Evolutionary conservation across 768 basidiomycete genomes (phyloP), one percentile per base, ranked within the genome.

Genomic region (Pleurotus salmoneostramineus): DNA sequence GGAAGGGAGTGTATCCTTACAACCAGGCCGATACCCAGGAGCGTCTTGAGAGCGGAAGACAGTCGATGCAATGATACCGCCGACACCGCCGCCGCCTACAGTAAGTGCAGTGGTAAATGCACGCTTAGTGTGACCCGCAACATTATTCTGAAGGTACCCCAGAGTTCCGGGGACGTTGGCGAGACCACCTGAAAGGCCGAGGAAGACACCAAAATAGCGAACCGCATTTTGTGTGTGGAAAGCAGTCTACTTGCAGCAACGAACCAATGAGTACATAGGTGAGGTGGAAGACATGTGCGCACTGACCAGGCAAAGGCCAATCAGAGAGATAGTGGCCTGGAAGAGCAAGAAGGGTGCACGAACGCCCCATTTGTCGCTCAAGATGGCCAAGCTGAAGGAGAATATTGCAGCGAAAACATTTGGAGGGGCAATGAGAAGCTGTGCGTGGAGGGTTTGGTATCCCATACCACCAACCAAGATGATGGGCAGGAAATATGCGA

Each of bases 61-160:
- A 40, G 69, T 72, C 3, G 73, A 73, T 6, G 73, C 73, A 33
- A 77, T 64, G 54, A 76, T 72, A 32, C 75, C 75, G n/a, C 74
- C 73, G 36, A 76, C 65, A 21, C 75, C 75, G 17, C 72, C 74
- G 50, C 72, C 68, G 0, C 68, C 65, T 36, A 73, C 65, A 44
- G 71, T 71, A 14, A 69, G 51, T 1, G 73, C 74, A 6, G 71
- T 77, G 17, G 72, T 70, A 4, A 79, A 73, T 8, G 75, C 65
- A 40, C 77, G 73, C 64, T 75, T 75, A 34, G 65, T 68, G 59
- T 76, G 70, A 3, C 70, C 67, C 4, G 69, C 68, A 15, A 73
- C 63, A 56, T 75, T 75, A 51, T 75, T 75, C 35, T 56, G 45
- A 36, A 60, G 45, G 7, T 49, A 33, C 14, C 44, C 42, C 8